phyloP scores from a whole-genome alignment of 2,329 filamentous ascomycete genomes.

The Xylariaceae sp. region DNA sequence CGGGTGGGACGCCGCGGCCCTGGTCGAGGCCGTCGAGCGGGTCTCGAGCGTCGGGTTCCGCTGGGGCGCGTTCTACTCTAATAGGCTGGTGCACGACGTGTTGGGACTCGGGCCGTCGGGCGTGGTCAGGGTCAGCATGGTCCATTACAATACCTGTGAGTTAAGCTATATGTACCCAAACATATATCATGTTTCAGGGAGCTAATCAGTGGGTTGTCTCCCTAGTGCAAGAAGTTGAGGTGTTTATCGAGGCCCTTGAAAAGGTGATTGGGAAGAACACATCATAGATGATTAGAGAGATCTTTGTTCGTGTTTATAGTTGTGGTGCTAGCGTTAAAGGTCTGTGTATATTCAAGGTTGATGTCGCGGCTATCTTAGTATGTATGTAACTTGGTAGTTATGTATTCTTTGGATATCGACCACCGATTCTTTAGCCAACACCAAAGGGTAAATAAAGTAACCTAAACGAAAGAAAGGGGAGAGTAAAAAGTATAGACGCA shows the following conservation, averaged over 20 bases:
- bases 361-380: too few species aligned
- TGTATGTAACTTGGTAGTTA: too few species aligned
- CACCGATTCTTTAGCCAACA: too few species aligned
- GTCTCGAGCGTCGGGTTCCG: conserved; percentile 63
- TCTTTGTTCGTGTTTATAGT: background rate
- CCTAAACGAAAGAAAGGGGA: too few species aligned
- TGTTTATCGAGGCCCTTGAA: conserved; percentile 55
- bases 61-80: conserved; percentile 71
- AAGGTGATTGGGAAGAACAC: conserved; percentile 44
- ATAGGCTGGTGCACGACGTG: conserved; percentile 62
- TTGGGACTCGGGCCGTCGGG: conserved; percentile 62
- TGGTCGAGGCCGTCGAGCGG: conserved; percentile 66
- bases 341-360: background rate
- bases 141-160: conserved; percentile 72
- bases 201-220: conserved; percentile 1
- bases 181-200: too few species aligned
- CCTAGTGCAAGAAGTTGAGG: conserved; percentile 59
- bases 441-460: too few species aligned
- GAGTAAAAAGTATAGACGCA: too few species aligned
- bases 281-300: conserved; percentile 6
- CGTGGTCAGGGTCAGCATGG: conserved; percentile 69
- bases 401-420: too few species aligned
- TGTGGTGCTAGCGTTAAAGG: background rate
- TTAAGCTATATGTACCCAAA: conserved; percentile 19
- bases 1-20: conserved; percentile 55